Conservation (phyloP, 345 rosid species). For the Luvunga scandens region DNA sequence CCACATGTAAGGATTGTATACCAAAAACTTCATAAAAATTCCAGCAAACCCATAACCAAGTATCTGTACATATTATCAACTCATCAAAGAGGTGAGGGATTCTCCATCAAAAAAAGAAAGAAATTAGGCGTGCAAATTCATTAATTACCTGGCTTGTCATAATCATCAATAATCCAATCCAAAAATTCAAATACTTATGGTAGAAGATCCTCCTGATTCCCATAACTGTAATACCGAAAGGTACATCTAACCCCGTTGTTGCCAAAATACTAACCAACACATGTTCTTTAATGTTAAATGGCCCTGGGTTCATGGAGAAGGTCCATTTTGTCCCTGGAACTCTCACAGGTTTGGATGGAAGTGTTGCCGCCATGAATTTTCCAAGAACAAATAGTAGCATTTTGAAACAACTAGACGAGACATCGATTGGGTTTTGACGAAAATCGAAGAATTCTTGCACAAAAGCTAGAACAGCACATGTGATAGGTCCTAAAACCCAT, state of each 20-base stretch:
- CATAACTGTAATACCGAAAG: conserved; percentile 10
- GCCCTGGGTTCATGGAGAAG: conserved; percentile 38
- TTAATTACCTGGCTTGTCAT: conserved; percentile 27
- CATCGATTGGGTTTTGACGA: conserved; percentile 16
- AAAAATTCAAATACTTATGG: neutral
- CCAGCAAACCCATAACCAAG: conserved; percentile 40
- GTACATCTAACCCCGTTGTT: conserved; percentile 5
- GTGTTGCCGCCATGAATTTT: conserved; percentile 25
- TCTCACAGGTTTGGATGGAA: conserved; percentile 4
- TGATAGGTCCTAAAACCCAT: conserved; percentile 21
- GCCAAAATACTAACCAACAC: conserved; percentile 29
- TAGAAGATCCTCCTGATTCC: conserved; percentile 26
- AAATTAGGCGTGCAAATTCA: too few relatives aligned
- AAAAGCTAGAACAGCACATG: conserved; percentile 15
- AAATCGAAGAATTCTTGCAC: conserved; percentile 23
- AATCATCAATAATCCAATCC: conserved; percentile 21
- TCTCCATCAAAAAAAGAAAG: too few relatives aligned
- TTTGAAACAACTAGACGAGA: conserved; percentile 17
- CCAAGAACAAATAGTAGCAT: conserved; percentile 23
- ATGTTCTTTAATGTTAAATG: conserved; percentile 33
- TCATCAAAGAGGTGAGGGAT: too few relatives aligned
- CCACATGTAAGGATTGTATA: conserved; percentile 35
- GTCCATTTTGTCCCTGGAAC: conserved; percentile 25
- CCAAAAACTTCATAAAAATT: conserved; percentile 19
- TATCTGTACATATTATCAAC: conserved; percentile 14